Conservation (phyloP, 345 rosid species). For the Sonneratia caseolaris region DNA sequence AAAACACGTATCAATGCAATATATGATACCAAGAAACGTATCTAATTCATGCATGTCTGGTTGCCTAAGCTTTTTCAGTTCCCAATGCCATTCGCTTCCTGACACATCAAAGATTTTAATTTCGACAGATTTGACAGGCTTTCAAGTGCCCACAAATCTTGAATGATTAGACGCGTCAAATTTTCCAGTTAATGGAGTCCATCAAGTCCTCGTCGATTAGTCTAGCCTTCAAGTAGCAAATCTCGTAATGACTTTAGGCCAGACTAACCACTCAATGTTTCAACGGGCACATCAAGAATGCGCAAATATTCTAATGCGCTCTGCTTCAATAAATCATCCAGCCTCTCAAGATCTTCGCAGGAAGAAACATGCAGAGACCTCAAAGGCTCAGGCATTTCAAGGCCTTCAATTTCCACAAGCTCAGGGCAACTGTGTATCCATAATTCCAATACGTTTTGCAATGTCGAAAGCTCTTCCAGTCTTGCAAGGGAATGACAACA, state of each 20-base stretch:
- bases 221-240: neutral
- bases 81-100: neutral
- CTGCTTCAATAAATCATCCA: neutral
- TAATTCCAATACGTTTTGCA: neutral
- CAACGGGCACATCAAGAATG: neutral
- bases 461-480: neutral
- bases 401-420: neutral
- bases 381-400: neutral
- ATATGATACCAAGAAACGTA: too few relatives aligned
- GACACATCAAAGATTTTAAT: neutral
- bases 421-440: neutral
- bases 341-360: neutral
- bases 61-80: neutral
- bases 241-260: neutral
- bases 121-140: neutral
- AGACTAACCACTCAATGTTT: neutral
- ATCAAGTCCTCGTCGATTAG: neutral
- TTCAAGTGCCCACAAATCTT: neutral
- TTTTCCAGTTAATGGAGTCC: neutral
- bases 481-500: neutral
- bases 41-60: too few relatives aligned
- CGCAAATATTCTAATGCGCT: neutral
- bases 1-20: too few relatives aligned
- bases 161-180: neutral
- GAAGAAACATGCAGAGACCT: neutral